Evolutionary conservation across 1,284 basidiomycete species (phyloP).

Genomic region (Microbotryomycetes sp.): DNA sequence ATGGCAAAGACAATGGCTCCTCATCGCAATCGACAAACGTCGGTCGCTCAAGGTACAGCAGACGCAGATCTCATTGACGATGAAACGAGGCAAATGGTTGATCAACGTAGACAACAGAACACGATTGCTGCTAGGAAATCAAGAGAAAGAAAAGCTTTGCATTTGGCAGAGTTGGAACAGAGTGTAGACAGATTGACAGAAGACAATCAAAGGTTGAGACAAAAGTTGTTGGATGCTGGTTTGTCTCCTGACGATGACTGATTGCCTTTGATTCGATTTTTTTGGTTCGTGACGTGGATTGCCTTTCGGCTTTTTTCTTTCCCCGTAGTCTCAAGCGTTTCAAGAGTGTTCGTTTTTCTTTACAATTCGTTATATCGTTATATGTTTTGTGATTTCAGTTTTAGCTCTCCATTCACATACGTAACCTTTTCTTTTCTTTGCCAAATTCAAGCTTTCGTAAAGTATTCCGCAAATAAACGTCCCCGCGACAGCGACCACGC

Average conservation of each 20-base stretch:
- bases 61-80: slow-evolving; percentile 2
- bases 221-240: not conserved
- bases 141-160: not conserved
- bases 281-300: not conserved
- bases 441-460: too few relatives aligned
- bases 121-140: not conserved
- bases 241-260: not conserved
- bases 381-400: too few relatives aligned
- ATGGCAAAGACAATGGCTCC: not conserved
- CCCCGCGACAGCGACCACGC: too few relatives aligned
- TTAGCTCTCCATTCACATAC: too few relatives aligned
- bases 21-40: not conserved
- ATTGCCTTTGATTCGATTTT: not conserved
- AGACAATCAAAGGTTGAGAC: not conserved
- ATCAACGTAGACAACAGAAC: not conserved
- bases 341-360: too few relatives aligned
- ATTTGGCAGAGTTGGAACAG: not conserved
- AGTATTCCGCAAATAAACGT: too few relatives aligned
- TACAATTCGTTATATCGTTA: too few relatives aligned
- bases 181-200: not conserved
- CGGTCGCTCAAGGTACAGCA: not conserved
- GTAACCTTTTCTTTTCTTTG: too few relatives aligned
- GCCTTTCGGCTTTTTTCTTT: too few relatives aligned
- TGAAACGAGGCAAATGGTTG: not conserved
- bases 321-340: too few relatives aligned